A percentile compares a stretch with the other conserved stretches of the same genome.
Evolutionary conservation across 176 grass and related monocot species (phyloP).

Genomic region (Aechmea fasciata): DNA sequence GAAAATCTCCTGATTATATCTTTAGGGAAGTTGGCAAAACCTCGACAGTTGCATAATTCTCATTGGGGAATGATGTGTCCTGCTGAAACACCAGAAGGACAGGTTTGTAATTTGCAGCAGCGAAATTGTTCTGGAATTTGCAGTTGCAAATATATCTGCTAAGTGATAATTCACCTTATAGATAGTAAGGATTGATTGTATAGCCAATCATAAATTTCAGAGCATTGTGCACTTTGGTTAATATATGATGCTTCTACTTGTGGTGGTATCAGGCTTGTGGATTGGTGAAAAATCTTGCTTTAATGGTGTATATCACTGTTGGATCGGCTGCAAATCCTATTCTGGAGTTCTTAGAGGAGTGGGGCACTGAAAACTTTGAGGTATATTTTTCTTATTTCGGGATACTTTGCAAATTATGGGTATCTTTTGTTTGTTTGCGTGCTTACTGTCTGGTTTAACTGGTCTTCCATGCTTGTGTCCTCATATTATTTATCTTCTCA

Average conservation of each 20-base stretch:
- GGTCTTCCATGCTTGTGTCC: background rate
- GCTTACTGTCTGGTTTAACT: background rate
- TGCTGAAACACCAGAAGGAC: constrained; percentile 96
- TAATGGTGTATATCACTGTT: constrained; percentile 98
- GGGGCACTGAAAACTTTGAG: constrained; percentile 99
- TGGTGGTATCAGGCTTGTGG: constrained; percentile 71
- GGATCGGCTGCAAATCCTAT: constrained; percentile 97
- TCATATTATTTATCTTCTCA: constrained; percentile 7
- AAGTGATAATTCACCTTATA: background rate
- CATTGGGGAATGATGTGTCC: constrained; percentile 99
- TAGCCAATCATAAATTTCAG: background rate
- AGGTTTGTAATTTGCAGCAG: constrained; percentile 34
- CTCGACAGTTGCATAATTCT: constrained; percentile 92
- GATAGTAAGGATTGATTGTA: background rate
- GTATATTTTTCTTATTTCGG: constrained; percentile 27
- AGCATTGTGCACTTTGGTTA: background rate
- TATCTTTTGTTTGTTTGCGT: background rate
- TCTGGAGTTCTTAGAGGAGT: constrained; percentile 99
- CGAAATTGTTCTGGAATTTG: background rate
- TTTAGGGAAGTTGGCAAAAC: constrained; percentile 91
- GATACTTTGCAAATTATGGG: background rate
- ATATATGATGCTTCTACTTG: constrained; percentile 8
- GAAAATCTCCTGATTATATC: constrained; percentile 15
- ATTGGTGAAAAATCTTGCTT: constrained; percentile 95
- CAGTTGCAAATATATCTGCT: background rate